Conservation (phyloP, 805 yeast genomes). For the Priceomyces medius region DNA sequence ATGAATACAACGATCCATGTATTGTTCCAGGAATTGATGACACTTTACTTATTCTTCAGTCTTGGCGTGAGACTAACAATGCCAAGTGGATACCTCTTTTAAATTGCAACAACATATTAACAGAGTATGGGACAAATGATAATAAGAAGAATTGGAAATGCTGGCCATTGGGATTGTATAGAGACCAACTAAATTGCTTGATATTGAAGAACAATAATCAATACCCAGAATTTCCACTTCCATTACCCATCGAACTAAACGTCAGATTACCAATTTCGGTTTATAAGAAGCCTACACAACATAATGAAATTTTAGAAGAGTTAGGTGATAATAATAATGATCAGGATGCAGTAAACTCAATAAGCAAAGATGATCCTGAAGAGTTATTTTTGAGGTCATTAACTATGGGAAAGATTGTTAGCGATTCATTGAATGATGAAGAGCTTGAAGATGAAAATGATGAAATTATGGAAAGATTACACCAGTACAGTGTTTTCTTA, state of each 20-base stretch:
- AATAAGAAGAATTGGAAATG: slow-evolving; percentile 55
- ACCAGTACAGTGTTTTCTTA: slow-evolving; percentile 52
- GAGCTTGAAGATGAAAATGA: slow-evolving; percentile 31
- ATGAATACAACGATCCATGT: slow-evolving; percentile 87
- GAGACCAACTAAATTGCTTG: slow-evolving; percentile 70
- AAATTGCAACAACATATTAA: slow-evolving; percentile 48
- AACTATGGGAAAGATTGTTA: slow-evolving; percentile 59
- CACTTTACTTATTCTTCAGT: slow-evolving; percentile 62
- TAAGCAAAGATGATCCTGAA: slow-evolving; percentile 47
- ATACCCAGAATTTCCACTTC: slow-evolving; percentile 82
- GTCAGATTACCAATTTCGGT: slow-evolving; percentile 60
- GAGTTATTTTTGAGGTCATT: slow-evolving; percentile 62
- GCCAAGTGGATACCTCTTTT: slow-evolving; percentile 86
- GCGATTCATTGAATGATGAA: slow-evolving; percentile 46
- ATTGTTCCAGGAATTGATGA: slow-evolving; percentile 74
- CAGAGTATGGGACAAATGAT: slow-evolving; percentile 49
- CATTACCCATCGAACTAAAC: slow-evolving; percentile 78
- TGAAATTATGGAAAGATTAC: slow-evolving; percentile 50
- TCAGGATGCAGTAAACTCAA: slow-evolving; percentile 5
- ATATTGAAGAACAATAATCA: slow-evolving; percentile 61
- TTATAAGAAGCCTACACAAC: slow-evolving; percentile 14
- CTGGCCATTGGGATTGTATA: slow-evolving; percentile 85
- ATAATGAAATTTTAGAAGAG: slow-evolving; percentile 21
- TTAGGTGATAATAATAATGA: slow-evolving; percentile 8
- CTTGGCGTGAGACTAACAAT: slow-evolving; percentile 77